Conservation (phyloP, 2,329 filamentous ascomycete species). For the Diaporthe velutina region DNA sequence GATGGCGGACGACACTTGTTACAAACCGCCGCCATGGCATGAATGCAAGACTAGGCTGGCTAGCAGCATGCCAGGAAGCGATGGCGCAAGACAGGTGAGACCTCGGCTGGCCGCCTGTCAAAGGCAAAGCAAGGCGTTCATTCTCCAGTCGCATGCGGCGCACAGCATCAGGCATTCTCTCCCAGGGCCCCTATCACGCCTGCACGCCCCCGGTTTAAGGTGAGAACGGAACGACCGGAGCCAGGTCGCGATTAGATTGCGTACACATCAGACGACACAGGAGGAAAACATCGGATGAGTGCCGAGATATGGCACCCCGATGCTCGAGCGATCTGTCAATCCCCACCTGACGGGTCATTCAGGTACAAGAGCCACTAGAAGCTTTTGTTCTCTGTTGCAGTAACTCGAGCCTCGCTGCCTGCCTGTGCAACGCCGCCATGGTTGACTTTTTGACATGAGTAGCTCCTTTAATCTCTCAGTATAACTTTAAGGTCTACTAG, state of each 20-base stretch:
- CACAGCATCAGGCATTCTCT: background rate
- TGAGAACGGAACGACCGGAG: constrained; percentile 30
- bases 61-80: background rate
- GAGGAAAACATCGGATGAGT: constrained; percentile 14
- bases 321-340: constrained; percentile 15
- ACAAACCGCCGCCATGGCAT: constrained; percentile 18
- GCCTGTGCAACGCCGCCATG: background rate
- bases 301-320: background rate
- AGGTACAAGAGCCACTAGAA: background rate
- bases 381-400: background rate
- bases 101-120: constrained; percentile 1
- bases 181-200: background rate
- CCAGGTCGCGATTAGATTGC: constrained; percentile 26
- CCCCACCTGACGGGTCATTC: background rate
- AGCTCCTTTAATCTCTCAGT: background rate
- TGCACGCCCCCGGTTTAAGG: constrained; percentile 7
- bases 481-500: background rate
- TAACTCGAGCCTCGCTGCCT: background rate
- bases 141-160: background rate
- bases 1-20: constrained; percentile 8
- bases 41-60: constrained; percentile 8
- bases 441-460: background rate
- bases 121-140: background rate
- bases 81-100: background rate
- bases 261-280: constrained; percentile 17